Evolutionary conservation across 2,329 filamentous ascomycete genomes (phyloP).

Genomic region (Colletotrichum sublineola): DNA sequence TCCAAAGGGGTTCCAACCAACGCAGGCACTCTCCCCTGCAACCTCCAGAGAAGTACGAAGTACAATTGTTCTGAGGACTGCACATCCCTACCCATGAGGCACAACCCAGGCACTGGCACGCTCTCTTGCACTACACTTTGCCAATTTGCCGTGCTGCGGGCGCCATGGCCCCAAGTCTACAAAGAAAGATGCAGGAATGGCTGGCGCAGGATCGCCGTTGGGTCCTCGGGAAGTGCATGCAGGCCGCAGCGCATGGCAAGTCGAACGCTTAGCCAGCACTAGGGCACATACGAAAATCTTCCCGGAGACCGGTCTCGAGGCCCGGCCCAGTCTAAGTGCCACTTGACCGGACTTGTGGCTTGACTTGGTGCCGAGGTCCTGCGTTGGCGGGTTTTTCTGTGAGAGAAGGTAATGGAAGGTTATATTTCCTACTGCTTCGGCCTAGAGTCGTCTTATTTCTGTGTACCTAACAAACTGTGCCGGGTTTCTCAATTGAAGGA

Average conservation of each 20-base stretch:
- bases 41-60: background rate
- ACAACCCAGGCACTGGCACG: constrained; percentile 20
- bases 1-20: background rate
- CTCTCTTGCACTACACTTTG: background rate
- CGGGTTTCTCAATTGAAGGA: background rate
- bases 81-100: constrained; percentile 30
- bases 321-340: constrained; percentile 33
- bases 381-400: constrained; percentile 26
- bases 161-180: background rate
- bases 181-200: constrained; percentile 14
- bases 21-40: constrained; percentile 26
- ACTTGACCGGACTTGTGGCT: constrained; percentile 27
- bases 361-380: constrained; percentile 36
- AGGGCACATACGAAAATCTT: constrained; percentile 3
- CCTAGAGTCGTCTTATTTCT: background rate
- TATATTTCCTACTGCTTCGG: background rate
- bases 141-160: background rate
- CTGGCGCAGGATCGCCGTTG: constrained; percentile 28
- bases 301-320: constrained; percentile 19
- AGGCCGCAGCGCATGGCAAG: constrained; percentile 22
- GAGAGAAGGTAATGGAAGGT: constrained; percentile 14
- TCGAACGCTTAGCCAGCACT: constrained; percentile 10
- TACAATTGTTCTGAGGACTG: background rate
- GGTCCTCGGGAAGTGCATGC: constrained; percentile 33
- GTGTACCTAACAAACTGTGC: constrained; percentile 7